These are phyloP conservation scores for Piper betle DNA, from an alignment of 164 flowering plant species.

Conservation along the genomic window DNA sequence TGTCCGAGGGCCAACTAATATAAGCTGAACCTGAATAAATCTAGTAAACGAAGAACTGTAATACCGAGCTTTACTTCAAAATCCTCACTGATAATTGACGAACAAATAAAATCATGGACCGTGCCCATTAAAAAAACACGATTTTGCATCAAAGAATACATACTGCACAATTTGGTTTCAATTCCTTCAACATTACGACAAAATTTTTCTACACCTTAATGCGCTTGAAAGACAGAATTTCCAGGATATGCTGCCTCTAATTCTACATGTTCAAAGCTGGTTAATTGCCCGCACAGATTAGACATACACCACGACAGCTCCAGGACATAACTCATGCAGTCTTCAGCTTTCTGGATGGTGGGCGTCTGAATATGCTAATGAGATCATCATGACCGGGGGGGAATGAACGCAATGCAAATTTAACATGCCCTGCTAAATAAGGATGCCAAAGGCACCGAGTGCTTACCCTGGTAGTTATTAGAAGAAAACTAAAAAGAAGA, in stretches of 20 bases:
- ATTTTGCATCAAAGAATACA: background rate
- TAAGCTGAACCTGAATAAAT: too few relatives aligned
- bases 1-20: too few relatives aligned
- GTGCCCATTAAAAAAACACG: background rate
- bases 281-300: background rate
- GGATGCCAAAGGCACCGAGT: background rate
- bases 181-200: background rate
- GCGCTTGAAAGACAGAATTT: background rate
- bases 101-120: background rate
- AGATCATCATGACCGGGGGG: slow-evolving; percentile 76
- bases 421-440: background rate
- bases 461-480: slow-evolving; percentile 83
- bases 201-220: background rate
- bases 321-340: slow-evolving; percentile 22
- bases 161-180: background rate
- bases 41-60: too few relatives aligned
- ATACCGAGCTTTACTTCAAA: too few relatives aligned
- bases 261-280: background rate
- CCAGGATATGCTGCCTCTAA: background rate
- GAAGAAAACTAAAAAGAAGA: slow-evolving; percentile 73
- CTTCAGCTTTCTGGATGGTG: slow-evolving; percentile 82
- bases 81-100: too few relatives aligned
- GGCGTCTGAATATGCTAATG: slow-evolving; percentile 81
- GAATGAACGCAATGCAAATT: background rate
- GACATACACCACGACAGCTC: background rate